Evolutionary conservation across 495 filamentous ascomycete genomes (phyloP).

Genomic region (Zalerion maritima): DNA sequence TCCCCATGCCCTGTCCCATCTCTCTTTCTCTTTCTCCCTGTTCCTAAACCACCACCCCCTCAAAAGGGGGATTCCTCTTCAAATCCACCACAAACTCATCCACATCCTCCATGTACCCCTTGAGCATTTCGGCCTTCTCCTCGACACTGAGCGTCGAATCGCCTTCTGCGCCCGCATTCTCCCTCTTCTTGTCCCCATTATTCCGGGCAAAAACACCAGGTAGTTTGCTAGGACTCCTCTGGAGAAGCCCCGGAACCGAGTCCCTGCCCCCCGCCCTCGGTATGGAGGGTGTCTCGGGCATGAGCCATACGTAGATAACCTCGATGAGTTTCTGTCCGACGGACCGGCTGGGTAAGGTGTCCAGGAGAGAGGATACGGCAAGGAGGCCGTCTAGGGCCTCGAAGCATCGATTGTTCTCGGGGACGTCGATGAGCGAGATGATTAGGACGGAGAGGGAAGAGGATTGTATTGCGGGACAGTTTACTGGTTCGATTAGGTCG

Average conservation of each 20-base stretch:
- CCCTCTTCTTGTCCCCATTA: conserved; percentile 25
- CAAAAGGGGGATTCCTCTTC: conserved; percentile 62
- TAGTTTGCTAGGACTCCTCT: conserved; percentile 60
- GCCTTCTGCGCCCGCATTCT: conserved; percentile 21
- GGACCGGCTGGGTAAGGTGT: conserved; percentile 56
- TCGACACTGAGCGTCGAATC: conserved; percentile 53
- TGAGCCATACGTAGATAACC: conserved; percentile 95
- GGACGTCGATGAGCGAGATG: conserved; percentile 68
- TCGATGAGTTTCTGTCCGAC: conserved; percentile 90
- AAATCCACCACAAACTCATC: conserved; percentile 85
- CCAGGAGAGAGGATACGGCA: conserved; percentile 88
- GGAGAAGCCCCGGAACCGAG: conserved; percentile 31
- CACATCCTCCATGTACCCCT: conserved; percentile 72
- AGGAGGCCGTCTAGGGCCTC: conserved; percentile 85
- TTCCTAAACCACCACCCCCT: conserved; percentile 31
- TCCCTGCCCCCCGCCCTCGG: conserved; percentile 23
- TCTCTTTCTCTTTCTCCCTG: too few relatives aligned
- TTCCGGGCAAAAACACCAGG: conserved; percentile 30
- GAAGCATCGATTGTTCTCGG: conserved; percentile 77
- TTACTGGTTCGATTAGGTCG: conserved; percentile 86
- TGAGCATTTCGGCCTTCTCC: conserved; percentile 75
- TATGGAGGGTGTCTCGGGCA: conserved; percentile 65
- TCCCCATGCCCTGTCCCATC: too few relatives aligned
- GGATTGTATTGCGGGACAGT: conserved; percentile 82
- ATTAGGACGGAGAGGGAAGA: conserved; percentile 80